phyloP scores from a whole-genome alignment of 805 yeast species.

The Candida anglica region DNA sequence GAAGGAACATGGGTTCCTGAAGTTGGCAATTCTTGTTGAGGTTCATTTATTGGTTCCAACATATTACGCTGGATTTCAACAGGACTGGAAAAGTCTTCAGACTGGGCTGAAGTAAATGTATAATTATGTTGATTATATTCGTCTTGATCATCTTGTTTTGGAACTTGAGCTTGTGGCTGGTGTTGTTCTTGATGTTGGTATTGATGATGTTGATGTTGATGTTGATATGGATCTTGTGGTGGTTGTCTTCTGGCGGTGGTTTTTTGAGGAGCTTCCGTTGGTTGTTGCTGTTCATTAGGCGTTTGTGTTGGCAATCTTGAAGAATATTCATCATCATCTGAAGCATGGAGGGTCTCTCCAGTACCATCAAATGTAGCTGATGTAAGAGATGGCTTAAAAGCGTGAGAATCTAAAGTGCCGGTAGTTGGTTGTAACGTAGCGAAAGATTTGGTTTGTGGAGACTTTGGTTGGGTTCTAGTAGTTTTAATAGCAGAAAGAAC shows the following conservation, averaged over 20 bases:
- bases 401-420: neutral
- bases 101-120: conserved; percentile 16
- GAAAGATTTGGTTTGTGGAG: conserved; percentile 2
- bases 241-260: conserved; percentile 5
- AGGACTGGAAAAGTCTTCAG: conserved; percentile 12
- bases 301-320: conserved; percentile 27
- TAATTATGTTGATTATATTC: conserved; percentile 11
- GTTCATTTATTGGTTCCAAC: conserved; percentile 6
- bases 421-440: conserved; percentile 2
- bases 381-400: neutral
- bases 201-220: conserved; percentile 11
- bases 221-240: conserved; percentile 15
- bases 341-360: conserved; percentile 12
- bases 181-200: conserved; percentile 11
- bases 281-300: conserved; percentile 8
- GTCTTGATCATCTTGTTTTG: conserved; percentile 7
- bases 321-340: conserved; percentile 14
- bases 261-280: conserved; percentile 7
- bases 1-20: neutral
- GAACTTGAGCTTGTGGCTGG: conserved; percentile 8
- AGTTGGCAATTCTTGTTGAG: neutral
- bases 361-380: neutral
- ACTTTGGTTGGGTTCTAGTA: conserved; percentile 4
- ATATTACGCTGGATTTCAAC: conserved; percentile 1
- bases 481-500: conserved; percentile 83